Evolutionary conservation across 1,139 yeast species (phyloP), one percentile per base, ranked within the genome.

Genomic region (Yamadazyma spencermartinsiae): DNA sequence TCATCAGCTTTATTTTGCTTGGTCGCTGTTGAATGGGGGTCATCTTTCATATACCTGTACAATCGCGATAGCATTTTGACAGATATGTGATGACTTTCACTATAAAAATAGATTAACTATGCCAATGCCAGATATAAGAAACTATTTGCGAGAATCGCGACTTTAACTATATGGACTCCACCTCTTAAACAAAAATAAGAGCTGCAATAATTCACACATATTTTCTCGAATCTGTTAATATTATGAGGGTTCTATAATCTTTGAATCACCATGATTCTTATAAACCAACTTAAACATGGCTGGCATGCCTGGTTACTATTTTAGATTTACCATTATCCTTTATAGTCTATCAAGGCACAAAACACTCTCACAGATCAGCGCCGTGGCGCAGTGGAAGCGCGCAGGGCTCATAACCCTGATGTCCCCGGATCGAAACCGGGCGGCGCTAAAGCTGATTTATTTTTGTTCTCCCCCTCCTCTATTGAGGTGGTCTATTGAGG

Each of bases 361-460:
- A 19, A 19, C 9, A 19, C 6, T 19, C 5, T 23, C 26, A 23
- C 31, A 30, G 18, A 35, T 42, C 42, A 69, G 86, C 87, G 86
- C 80, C 80, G 88, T 86, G 92, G 92, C 95, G 95, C 95, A 86
- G 95, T 81, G 95, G 95, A 85, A 86, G 95, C 95, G 95, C 94
- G 95, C 95, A 84, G 95, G 94, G 94, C 94, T 85, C 94, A 87
- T 88, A 88, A 88, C 96, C 96, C 96, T 86, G 95, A 87, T 84
- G 96, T 86, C 96, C 94, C 82, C 76, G 94, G 96, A 88, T 88
- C 96, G 96, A 88, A 86, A 88, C 96, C 90, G 76, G 82, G 94
- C 92, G 86, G 86, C 94, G 96, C 96, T 87, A 86, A n/a, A n/a
- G 36, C 42, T 48, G 58, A 30, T 30, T 30, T 30, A 18, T 30